Conservation (phyloP, 139 green algal species). For the Volvox africanus region DNA sequence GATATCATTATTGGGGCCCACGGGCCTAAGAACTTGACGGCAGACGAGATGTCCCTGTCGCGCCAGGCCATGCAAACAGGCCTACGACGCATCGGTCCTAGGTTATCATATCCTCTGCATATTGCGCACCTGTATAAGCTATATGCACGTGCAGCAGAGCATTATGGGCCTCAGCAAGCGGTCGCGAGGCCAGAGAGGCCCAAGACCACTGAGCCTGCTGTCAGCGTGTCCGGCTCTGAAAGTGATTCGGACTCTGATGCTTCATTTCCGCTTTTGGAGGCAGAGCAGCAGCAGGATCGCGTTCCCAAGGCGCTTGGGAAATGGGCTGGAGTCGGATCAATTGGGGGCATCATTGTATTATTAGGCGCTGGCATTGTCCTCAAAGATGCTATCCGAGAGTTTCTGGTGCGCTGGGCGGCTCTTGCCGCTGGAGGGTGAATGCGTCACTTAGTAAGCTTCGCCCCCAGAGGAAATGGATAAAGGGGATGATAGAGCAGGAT, state of each 20-base stretch:
- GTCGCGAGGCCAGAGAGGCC: neutral
- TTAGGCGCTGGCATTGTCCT: neutral
- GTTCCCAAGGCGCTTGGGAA: neutral
- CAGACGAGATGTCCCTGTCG: neutral
- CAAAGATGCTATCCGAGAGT: slow-evolving; percentile 21
- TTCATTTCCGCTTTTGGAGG: neutral
- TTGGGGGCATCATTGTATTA: slow-evolving; percentile 63
- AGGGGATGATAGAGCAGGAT: too few relatives aligned
- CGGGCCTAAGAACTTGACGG: neutral
- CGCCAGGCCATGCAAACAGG: neutral
- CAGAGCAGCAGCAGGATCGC: neutral
- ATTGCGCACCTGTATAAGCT: neutral
- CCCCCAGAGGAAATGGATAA: too few relatives aligned
- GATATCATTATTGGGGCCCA: neutral
- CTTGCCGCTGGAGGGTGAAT: neutral
- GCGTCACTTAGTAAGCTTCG: too few relatives aligned
- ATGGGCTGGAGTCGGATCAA: slow-evolving; percentile 47
- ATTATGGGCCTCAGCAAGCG: neutral
- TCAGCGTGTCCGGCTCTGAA: neutral
- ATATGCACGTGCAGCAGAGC: slow-evolving; percentile 1
- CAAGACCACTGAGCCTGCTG: neutral
- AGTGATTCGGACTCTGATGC: neutral
- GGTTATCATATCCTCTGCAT: neutral
- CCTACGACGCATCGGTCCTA: neutral
- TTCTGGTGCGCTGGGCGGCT: slow-evolving; percentile 6